A percentile compares a stretch with the other conserved stretches of the same genome.
phyloP scores from a whole-genome alignment of 164 flowering plant genomes.

The Annona squamosa region DNA sequence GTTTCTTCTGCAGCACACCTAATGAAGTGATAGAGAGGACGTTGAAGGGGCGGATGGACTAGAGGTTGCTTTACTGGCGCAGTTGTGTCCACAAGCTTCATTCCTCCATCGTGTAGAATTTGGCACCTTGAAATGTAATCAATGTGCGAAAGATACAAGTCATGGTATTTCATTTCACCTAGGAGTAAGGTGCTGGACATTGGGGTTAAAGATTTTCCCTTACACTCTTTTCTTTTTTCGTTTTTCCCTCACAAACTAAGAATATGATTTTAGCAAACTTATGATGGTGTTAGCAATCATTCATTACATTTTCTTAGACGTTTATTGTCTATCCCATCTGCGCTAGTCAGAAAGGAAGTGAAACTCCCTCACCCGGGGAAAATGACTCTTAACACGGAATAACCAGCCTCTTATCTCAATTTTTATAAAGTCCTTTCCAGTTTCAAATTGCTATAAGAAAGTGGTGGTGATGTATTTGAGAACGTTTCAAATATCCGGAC shows the following conservation, averaged over 20 bases:
- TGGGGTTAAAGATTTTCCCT: background rate
- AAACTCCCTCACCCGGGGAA: too few relatives aligned
- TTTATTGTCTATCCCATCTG: too few relatives aligned
- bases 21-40: constrained; percentile 68
- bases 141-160: background rate
- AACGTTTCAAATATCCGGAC: too few relatives aligned
- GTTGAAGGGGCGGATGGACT: constrained; percentile 96
- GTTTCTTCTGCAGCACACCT: constrained; percentile 62
- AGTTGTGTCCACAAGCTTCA: background rate
- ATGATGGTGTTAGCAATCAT: background rate
- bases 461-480: too few relatives aligned
- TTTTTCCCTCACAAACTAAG: background rate
- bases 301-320: too few relatives aligned
- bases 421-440: too few relatives aligned
- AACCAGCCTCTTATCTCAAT: too few relatives aligned
- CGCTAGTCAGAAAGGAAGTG: too few relatives aligned
- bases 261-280: background rate
- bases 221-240: background rate
- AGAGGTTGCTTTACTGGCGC: background rate
- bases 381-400: too few relatives aligned
- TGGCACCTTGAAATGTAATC: background rate
- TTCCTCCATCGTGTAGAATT: background rate
- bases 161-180: background rate
- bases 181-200: background rate
- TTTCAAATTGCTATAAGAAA: too few relatives aligned